These are phyloP conservation scores for Fusarium gaditjirri DNA, from an alignment of 2,329 filamentous ascomycete genomes.

Conservation along the genomic window DNA sequence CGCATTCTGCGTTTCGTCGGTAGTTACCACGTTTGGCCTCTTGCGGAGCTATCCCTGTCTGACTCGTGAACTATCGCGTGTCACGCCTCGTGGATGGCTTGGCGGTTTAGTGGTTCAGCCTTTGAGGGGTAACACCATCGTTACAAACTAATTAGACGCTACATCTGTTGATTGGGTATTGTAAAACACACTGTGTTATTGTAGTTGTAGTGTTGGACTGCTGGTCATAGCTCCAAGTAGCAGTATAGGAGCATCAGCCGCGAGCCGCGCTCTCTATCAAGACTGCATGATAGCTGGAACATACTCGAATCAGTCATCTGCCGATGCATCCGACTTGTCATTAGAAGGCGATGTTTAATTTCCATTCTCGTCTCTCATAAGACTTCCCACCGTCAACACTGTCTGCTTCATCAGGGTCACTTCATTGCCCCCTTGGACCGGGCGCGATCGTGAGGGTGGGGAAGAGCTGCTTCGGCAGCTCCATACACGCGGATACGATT, in stretches of 20 bases:
- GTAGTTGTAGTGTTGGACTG: neutral
- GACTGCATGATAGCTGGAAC: neutral
- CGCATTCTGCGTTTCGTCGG: constrained; percentile 6
- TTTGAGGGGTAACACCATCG: constrained; percentile 1
- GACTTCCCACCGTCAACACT: neutral
- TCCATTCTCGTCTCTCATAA: neutral
- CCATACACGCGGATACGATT: neutral
- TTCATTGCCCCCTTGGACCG: neutral
- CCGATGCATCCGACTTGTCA: neutral
- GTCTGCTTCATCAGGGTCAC: neutral
- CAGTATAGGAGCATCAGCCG: neutral
- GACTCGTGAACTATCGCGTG: neutral
- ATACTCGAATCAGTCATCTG: neutral
- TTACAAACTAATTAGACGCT: neutral
- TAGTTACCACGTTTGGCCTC: neutral
- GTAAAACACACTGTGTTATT: neutral
- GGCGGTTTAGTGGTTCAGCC: neutral
- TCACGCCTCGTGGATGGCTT: neutral
- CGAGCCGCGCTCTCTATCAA: neutral
- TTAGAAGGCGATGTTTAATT: neutral
- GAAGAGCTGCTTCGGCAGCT: neutral
- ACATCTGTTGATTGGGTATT: neutral
- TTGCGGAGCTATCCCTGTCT: neutral
- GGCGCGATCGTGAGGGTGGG: neutral
- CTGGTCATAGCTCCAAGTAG: neutral